A percentile compares a stretch with the other conserved stretches of the same genome.
phyloP scores from a whole-genome alignment of 1,284 basidiomycete genomes.

The Anthracocystis setariae region DNA sequence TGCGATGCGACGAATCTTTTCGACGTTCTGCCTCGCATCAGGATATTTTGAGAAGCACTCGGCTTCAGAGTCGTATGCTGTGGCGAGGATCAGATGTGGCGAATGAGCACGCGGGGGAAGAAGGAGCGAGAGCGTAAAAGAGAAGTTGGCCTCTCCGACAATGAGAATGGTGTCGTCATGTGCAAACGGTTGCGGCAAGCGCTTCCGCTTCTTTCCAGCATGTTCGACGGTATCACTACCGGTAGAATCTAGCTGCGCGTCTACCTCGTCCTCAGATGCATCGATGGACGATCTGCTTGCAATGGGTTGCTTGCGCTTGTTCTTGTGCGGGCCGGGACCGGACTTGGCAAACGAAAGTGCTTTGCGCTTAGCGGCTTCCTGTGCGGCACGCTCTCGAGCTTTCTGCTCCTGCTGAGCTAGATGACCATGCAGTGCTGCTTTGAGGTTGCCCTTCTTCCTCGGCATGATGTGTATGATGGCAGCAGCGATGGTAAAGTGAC shows the following conservation, averaged over 20 bases:
- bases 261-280: background rate
- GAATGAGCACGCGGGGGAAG: constrained; percentile 69
- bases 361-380: constrained; percentile 52
- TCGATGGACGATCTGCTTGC: background rate
- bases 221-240: background rate
- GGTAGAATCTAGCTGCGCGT: background rate
- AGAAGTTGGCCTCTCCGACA: constrained; percentile 92
- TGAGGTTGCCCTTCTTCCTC: constrained; percentile 56
- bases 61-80: constrained; percentile 83
- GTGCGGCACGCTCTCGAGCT: constrained; percentile 29
- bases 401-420: constrained; percentile 39
- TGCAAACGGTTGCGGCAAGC: constrained; percentile 75
- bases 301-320: constrained; percentile 10
- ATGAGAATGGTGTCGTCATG: constrained; percentile 82
- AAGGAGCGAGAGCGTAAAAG: constrained; percentile 83
- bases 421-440: constrained; percentile 46
- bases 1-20: constrained; percentile 50
- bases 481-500: too few species aligned
- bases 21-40: constrained; percentile 77
- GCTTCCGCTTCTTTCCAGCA: constrained; percentile 12
- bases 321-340: constrained; percentile 13
- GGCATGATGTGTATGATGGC: constrained; percentile 30
- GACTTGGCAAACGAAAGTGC: constrained; percentile 36
- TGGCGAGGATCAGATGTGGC: constrained; percentile 80
- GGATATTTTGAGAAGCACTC: constrained; percentile 86